Conservation (phyloP, 805 yeast species). For the Pichia manshurica region DNA sequence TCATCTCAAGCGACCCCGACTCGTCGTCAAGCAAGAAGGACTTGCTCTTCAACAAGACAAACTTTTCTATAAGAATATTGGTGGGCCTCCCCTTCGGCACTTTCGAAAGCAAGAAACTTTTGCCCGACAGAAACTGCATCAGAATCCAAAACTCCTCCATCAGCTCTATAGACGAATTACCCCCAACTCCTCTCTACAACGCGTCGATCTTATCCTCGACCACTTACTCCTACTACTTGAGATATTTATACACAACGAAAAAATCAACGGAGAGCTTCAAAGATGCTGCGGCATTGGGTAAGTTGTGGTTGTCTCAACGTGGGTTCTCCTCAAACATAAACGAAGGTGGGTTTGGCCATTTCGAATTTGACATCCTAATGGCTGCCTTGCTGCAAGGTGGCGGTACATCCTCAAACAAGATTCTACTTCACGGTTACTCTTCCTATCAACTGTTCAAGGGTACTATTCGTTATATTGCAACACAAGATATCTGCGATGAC, state of each 20-base stretch:
- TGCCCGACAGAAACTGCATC: slow-evolving; percentile 77
- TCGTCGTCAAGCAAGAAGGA: slow-evolving; percentile 48
- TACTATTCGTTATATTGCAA: slow-evolving; percentile 72
- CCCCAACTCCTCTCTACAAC: slow-evolving; percentile 86
- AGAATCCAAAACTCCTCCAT: slow-evolving; percentile 44
- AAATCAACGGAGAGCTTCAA: slow-evolving; percentile 74
- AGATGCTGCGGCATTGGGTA: slow-evolving; percentile 82
- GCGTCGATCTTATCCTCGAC: slow-evolving; percentile 69
- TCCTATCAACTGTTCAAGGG: slow-evolving; percentile 93
- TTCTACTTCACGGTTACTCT: slow-evolving; percentile 80
- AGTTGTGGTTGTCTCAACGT: slow-evolving; percentile 86
- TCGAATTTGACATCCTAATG: slow-evolving; percentile 79
- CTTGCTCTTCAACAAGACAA: slow-evolving; percentile 54
- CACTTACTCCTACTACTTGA: slow-evolving; percentile 62
- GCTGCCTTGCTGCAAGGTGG: slow-evolving; percentile 82
- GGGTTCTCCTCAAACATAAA: slow-evolving; percentile 63
- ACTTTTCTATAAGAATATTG: slow-evolving; percentile 64
- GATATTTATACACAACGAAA: slow-evolving; percentile 68
- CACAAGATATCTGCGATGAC: slow-evolving; percentile 57
- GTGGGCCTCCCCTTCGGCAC: slow-evolving; percentile 66
- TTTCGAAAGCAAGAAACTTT: slow-evolving; percentile 70
- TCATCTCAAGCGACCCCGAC: slow-evolving; percentile 42
- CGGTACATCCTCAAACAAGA: slow-evolving; percentile 66
- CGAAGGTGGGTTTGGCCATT: slow-evolving; percentile 82
- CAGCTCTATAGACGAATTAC: slow-evolving; percentile 32